A percentile compares a stretch with the other conserved stretches of the same genome.
Evolutionary conservation across 768 basidiomycete genomes (phyloP).

Genomic region (Lactifluus rugatus): DNA sequence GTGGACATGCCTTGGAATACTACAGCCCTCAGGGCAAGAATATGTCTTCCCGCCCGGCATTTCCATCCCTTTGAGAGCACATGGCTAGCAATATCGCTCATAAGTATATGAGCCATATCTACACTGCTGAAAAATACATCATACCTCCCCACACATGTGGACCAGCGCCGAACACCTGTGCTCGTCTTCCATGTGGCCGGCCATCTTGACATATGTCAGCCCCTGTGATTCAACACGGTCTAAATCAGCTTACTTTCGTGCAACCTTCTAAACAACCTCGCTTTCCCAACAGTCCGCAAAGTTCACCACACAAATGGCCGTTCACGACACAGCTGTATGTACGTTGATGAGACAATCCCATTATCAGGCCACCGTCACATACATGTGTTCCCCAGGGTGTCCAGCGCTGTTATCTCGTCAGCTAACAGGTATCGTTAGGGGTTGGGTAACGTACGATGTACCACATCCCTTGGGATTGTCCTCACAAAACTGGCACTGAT

Average conservation of each 20-base stretch:
- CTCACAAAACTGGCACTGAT: slow-evolving; percentile 35
- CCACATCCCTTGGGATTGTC: slow-evolving; percentile 34
- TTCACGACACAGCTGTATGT: slow-evolving; percentile 40
- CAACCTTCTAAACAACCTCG: slow-evolving; percentile 45
- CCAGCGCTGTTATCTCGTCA: slow-evolving; percentile 35
- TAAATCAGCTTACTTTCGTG: slow-evolving; percentile 33
- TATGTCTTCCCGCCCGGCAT: background rate
- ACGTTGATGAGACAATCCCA: background rate
- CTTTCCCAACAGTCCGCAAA: slow-evolving; percentile 37
- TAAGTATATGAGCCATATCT: background rate
- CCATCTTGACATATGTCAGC: slow-evolving; percentile 28
- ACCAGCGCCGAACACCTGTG: slow-evolving; percentile 45
- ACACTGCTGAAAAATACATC: background rate
- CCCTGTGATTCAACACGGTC: background rate
- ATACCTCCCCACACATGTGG: slow-evolving; percentile 51
- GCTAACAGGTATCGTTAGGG: background rate
- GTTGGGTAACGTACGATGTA: slow-evolving; percentile 32
- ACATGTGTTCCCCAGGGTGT: slow-evolving; percentile 48
- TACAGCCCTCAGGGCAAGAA: slow-evolving; percentile 12
- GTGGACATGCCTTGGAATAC: background rate
- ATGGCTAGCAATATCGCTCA: slow-evolving; percentile 1
- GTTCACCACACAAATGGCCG: slow-evolving; percentile 45
- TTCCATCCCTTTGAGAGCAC: slow-evolving; percentile 9
- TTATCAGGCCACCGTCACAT: slow-evolving; percentile 14
- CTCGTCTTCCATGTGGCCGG: slow-evolving; percentile 36